Evolutionary conservation across 2,329 filamentous ascomycete species (phyloP).

Genomic region (Microthyrium microscopicum): DNA sequence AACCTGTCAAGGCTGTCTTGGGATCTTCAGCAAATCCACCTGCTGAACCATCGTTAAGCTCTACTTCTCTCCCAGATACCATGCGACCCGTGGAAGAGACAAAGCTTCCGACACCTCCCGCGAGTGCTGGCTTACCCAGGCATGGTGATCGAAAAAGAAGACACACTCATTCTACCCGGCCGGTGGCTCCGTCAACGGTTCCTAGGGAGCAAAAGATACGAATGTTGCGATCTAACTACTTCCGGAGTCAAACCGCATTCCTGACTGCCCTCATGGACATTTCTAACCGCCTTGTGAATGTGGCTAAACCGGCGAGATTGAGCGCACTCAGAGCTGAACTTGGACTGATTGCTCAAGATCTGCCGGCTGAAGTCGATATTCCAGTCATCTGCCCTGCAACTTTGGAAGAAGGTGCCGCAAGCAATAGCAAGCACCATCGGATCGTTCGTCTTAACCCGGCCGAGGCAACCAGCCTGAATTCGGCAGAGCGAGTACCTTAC

Average conservation of each 20-base stretch:
- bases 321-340: conserved; percentile 69
- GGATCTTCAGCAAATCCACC: neutral
- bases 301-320: conserved; percentile 65
- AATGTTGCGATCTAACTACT: conserved; percentile 64
- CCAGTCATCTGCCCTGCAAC: conserved; percentile 66
- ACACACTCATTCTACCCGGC: conserved; percentile 41
- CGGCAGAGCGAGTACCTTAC: conserved; percentile 73
- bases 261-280: conserved; percentile 67
- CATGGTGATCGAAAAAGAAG: conserved; percentile 24
- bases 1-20: conserved; percentile 7
- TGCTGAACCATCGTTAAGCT: conserved; percentile 27
- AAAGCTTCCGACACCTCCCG: conserved; percentile 20
- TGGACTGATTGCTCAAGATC: conserved; percentile 62
- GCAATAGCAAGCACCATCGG: conserved; percentile 62
- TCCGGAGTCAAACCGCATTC: conserved; percentile 66
- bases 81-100: conserved; percentile 34
- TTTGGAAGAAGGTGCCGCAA: conserved; percentile 54
- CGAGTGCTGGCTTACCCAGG: conserved; percentile 22
- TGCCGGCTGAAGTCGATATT: conserved; percentile 71
- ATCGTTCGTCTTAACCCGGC: conserved; percentile 72
- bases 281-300: conserved; percentile 66
- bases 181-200: conserved; percentile 44
- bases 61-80: conserved; percentile 48
- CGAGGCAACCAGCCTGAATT: conserved; percentile 72
- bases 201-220: conserved; percentile 51